Conservation (phyloP, 768 basidiomycete species). For the Candolleomyces efflorescens region DNA sequence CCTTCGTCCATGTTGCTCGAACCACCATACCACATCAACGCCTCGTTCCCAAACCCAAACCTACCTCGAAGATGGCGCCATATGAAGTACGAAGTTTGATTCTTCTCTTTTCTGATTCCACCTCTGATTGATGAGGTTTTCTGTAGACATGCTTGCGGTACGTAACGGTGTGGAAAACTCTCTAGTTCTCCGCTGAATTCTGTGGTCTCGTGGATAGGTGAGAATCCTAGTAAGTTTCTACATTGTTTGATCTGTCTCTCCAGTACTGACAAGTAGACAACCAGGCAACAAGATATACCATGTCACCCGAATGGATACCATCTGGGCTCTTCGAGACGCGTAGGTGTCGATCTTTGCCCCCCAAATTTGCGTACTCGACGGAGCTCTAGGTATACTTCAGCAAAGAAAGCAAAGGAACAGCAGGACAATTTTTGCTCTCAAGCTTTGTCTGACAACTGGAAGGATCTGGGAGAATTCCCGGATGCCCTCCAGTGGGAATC, state of each 20-base stretch:
- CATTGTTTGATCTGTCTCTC: conserved; percentile 19
- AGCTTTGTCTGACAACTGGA: conserved; percentile 45
- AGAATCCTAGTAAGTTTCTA: conserved; percentile 46
- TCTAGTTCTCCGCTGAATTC: neutral
- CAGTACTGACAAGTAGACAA: neutral
- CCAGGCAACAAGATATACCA: conserved; percentile 13
- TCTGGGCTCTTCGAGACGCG: conserved; percentile 66
- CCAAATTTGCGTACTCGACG: neutral
- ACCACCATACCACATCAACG: conserved; percentile 60
- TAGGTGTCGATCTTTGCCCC: conserved; percentile 23
- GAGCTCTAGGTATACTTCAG: conserved; percentile 50
- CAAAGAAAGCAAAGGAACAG: conserved; percentile 55
- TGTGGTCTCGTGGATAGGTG: conserved; percentile 30
- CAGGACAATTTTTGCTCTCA: conserved; percentile 67
- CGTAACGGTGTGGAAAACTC: conserved; percentile 13
- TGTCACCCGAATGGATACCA: conserved; percentile 63
- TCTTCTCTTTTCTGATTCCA: neutral
- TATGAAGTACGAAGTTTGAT: conserved; percentile 52
- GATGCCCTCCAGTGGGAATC: conserved; percentile 76
- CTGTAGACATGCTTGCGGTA: conserved; percentile 55
- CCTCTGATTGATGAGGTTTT: neutral
- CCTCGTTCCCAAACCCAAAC: conserved; percentile 38
- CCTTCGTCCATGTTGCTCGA: conserved; percentile 75
- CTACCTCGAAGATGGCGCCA: conserved; percentile 63
- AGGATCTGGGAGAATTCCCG: conserved; percentile 54